Evolutionary conservation across 495 filamentous ascomycete species (phyloP).

Genomic region (Xylaria palmicola): DNA sequence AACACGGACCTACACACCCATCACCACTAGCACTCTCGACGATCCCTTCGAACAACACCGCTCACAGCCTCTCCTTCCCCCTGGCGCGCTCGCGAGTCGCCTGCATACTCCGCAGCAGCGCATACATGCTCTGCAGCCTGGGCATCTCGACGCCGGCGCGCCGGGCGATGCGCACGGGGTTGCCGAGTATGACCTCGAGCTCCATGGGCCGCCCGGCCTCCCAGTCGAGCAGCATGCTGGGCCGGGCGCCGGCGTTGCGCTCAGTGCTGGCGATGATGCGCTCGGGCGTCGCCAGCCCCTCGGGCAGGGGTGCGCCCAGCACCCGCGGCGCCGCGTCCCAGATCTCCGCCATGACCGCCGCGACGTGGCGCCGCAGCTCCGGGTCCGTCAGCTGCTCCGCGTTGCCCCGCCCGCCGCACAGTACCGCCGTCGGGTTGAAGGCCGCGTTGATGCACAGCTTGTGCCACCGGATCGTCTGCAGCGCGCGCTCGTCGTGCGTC

Average conservation of each 20-base stretch:
- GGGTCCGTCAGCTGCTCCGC: slow-evolving; percentile 52
- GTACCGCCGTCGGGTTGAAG: slow-evolving; percentile 62
- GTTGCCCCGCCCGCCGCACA: slow-evolving; percentile 56
- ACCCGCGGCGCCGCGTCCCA: slow-evolving; percentile 53
- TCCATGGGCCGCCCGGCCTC: slow-evolving; percentile 56
- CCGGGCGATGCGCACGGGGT: slow-evolving; percentile 55
- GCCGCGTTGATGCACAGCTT: slow-evolving; percentile 65
- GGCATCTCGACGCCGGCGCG: slow-evolving; percentile 52
- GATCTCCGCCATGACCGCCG: slow-evolving; percentile 58
- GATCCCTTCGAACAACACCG: too few relatives aligned
- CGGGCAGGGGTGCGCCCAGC: slow-evolving; percentile 43
- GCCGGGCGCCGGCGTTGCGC: slow-evolving; percentile 55
- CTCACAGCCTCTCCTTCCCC: slow-evolving; percentile 34
- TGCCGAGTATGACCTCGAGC: slow-evolving; percentile 61
- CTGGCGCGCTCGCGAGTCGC: slow-evolving; percentile 31
- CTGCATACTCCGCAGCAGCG: slow-evolving; percentile 47
- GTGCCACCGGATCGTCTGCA: slow-evolving; percentile 62
- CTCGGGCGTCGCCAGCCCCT: slow-evolving; percentile 52
- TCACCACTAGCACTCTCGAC: too few relatives aligned
- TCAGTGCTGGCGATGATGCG: slow-evolving; percentile 53
- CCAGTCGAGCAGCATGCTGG: slow-evolving; percentile 62
- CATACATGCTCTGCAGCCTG: slow-evolving; percentile 54
- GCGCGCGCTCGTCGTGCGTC: slow-evolving; percentile 45
- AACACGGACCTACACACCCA: too few relatives aligned
- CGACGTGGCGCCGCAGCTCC: slow-evolving; percentile 48